A percentile compares a stretch with the other conserved stretches of the same genome.
These are phyloP conservation scores for Lactarius sanguifluus DNA, from an alignment of 768 basidiomycete genomes.

Conservation along the genomic window DNA sequence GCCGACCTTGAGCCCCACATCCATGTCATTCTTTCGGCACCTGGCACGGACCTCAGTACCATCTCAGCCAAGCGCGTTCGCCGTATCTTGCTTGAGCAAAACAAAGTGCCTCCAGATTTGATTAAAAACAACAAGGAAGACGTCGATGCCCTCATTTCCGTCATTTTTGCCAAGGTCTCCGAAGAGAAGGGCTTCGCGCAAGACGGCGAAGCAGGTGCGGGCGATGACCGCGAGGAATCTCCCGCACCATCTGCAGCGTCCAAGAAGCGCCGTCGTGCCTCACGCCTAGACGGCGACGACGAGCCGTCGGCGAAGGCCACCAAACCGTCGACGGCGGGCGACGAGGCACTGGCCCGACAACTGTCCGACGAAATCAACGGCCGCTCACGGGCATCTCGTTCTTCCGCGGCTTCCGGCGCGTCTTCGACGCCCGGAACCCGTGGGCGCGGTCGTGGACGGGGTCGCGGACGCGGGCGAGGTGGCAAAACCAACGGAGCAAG, in stretches of 20 bases:
- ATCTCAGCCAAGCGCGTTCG: constrained; percentile 91
- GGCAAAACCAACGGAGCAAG: constrained; percentile 36
- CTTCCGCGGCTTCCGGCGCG: constrained; percentile 29
- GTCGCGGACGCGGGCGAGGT: constrained; percentile 25
- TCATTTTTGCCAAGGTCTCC: constrained; percentile 62
- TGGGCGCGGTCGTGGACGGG: constrained; percentile 27
- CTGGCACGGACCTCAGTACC: constrained; percentile 71
- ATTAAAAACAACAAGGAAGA: constrained; percentile 66
- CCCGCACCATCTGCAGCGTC: constrained; percentile 2
- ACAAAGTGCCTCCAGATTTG: constrained; percentile 54
- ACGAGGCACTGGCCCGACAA: constrained; percentile 41
- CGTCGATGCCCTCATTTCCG: constrained; percentile 67
- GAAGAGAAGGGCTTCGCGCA: constrained; percentile 29
- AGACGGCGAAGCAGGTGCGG: constrained; percentile 29
- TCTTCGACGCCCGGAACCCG: constrained; percentile 26
- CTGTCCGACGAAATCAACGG: constrained; percentile 47
- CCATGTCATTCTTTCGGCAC: constrained; percentile 68
- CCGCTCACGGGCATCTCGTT: constrained; percentile 36
- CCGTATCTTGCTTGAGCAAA: constrained; percentile 61
- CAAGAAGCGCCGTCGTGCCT: constrained; percentile 30
- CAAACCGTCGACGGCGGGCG: constrained; percentile 33
- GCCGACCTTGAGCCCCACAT: constrained; percentile 59
- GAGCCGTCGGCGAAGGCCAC: constrained; percentile 25
- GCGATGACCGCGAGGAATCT: constrained; percentile 9
- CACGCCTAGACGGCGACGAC: constrained; percentile 27